These are phyloP conservation scores for Saccharomycopsis fermentans DNA, from an alignment of 805 yeast species.

Conservation along the genomic window DNA sequence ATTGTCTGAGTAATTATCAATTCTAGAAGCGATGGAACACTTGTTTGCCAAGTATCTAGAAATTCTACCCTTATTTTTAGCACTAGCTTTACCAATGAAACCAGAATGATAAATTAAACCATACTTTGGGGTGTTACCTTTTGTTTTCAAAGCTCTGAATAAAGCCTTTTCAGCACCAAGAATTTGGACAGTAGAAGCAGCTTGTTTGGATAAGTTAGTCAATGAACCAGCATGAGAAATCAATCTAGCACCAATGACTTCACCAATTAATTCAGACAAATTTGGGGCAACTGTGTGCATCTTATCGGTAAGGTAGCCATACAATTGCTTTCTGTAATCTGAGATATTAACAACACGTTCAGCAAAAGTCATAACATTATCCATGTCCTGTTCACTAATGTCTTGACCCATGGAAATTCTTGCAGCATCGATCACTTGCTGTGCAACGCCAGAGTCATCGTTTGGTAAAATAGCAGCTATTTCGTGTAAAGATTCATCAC, in stretches of 20 bases:
- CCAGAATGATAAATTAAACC: constrained; percentile 94
- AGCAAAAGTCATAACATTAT: constrained; percentile 83
- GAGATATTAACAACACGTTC: constrained; percentile 85
- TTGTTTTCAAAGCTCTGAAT: constrained; percentile 91
- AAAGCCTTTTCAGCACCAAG: constrained; percentile 96
- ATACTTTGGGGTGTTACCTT: constrained; percentile 94
- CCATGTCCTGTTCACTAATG: constrained; percentile 89
- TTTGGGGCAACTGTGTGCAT: constrained; percentile 98
- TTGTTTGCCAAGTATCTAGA: constrained; percentile 98
- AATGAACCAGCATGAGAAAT: constrained; percentile 98
- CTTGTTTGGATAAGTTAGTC: constrained; percentile 93
- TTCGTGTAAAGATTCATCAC: constrained; percentile 78
- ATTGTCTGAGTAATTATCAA: constrained; percentile 92
- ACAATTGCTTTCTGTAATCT: constrained; percentile 80
- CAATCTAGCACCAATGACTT: constrained; percentile 96
- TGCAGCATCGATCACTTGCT: constrained; percentile 87
- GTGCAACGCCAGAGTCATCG: constrained; percentile 88
- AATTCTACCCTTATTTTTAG: constrained; percentile 98
- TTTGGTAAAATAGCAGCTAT: constrained; percentile 73
- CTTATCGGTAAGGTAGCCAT: constrained; percentile 81
- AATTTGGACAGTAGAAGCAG: constrained; percentile 97
- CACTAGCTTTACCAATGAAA: constrained; percentile 85
- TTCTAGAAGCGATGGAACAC: constrained; percentile 97
- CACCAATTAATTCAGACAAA: constrained; percentile 93
- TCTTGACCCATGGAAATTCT: constrained; percentile 99